phyloP scores from a whole-genome alignment of 2,329 filamentous ascomycete genomes.

The Arthrobotrys musiformis region DNA sequence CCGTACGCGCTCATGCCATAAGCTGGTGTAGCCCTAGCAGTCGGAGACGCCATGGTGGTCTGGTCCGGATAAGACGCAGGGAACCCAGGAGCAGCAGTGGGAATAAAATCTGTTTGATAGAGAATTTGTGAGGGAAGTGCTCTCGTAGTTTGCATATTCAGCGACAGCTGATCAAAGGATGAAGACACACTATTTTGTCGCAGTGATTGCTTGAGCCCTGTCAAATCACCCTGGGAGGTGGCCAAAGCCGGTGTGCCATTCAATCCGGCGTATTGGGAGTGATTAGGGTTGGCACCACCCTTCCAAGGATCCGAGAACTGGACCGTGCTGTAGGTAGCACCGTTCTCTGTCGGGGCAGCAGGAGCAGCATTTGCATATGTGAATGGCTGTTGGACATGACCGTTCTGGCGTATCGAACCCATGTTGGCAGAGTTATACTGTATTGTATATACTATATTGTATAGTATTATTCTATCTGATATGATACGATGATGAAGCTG shows the following conservation, averaged over 20 bases:
- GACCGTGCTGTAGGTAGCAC: slow-evolving; percentile 28
- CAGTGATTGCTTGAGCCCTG: slow-evolving; percentile 34
- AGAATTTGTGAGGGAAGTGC: slow-evolving; percentile 45
- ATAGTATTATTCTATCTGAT: slow-evolving; percentile 1
- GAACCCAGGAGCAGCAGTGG: slow-evolving; percentile 22
- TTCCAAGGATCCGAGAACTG: slow-evolving; percentile 54
- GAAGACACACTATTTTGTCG: slow-evolving; percentile 56
- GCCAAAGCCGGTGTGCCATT: slow-evolving; percentile 13
- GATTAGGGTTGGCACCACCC: slow-evolving; percentile 28
- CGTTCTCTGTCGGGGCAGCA: slow-evolving; percentile 14
- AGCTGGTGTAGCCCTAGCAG: slow-evolving; percentile 20
- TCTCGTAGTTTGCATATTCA: slow-evolving; percentile 45
- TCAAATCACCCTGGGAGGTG: slow-evolving; percentile 24
- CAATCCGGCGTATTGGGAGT: slow-evolving; percentile 40
- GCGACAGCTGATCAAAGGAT: slow-evolving; percentile 52
- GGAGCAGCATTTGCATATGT: slow-evolving; percentile 5
- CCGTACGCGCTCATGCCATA: slow-evolving; percentile 38
- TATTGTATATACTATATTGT: not conserved
- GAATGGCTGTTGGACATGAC: slow-evolving; percentile 29
- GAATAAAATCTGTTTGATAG: slow-evolving; percentile 49
- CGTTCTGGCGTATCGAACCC: slow-evolving; percentile 47
- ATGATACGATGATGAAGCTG: not conserved
- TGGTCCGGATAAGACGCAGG: slow-evolving; percentile 41
- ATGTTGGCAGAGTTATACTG: slow-evolving; percentile 17
- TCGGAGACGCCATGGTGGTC: slow-evolving; percentile 34